phyloP scores from a whole-genome alignment of 116 monocot genomes.

The Phalaenopsis hybrid region DNA sequence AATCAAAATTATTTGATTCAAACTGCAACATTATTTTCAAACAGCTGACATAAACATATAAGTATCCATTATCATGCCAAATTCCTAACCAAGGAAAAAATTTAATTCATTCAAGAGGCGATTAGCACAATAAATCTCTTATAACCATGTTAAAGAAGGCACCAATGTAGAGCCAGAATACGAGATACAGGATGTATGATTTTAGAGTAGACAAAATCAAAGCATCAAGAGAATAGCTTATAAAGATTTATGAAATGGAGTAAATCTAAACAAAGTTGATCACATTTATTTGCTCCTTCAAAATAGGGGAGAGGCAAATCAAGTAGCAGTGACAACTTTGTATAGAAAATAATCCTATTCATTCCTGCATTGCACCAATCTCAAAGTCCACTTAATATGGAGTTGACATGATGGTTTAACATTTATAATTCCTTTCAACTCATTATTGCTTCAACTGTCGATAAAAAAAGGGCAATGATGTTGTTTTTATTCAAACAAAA shows the following conservation, averaged over 20 bases:
- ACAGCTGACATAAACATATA: not conserved
- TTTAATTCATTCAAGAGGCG: not conserved
- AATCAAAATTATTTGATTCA: not conserved
- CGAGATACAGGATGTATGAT: not conserved
- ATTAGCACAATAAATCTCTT: not conserved
- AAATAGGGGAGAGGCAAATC: not conserved
- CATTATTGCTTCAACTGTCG: not conserved
- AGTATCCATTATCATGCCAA: not conserved
- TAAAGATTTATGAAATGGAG: not conserved
- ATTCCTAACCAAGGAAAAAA: not conserved
- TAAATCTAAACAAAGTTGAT: not conserved
- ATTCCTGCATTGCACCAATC: not conserved
- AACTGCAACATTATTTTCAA: not conserved
- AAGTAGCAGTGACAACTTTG: not conserved
- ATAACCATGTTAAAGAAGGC: not conserved
- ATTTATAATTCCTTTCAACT: not conserved
- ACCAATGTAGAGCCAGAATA: not conserved
- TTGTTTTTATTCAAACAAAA: not conserved
- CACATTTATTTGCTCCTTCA: slow-evolving; percentile 5
- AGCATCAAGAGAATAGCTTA: not conserved
- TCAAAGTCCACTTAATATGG: not conserved
- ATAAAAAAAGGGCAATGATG: not conserved
- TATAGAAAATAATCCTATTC: not conserved
- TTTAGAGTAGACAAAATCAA: not conserved
- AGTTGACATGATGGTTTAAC: not conserved